Evolutionary conservation across 2,329 filamentous ascomycete genomes (phyloP).

Genomic region (Alternaria infectoria): DNA sequence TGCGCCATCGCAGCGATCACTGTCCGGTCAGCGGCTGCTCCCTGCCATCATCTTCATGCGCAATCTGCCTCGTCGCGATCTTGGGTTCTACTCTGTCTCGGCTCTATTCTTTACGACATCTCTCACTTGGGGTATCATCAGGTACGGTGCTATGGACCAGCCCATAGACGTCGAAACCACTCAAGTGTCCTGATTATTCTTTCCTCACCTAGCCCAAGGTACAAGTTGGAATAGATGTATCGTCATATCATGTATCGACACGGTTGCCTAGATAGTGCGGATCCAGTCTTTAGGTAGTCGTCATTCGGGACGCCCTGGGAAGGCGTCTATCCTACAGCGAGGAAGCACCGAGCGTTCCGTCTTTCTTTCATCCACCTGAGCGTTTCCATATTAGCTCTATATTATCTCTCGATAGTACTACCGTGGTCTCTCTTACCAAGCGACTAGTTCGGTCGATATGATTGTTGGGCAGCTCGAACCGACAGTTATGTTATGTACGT

Average conservation of each 20-base stretch:
- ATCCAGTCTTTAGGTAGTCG: not conserved
- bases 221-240: not conserved
- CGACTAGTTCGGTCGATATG: not conserved
- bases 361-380: not conserved
- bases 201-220: not conserved
- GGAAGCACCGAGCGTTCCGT: not conserved
- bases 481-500: not conserved
- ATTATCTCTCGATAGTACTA: not conserved
- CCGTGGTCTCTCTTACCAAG: not conserved
- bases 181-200: not conserved
- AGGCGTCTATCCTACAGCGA: not conserved
- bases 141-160: not conserved
- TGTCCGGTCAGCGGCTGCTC: conserved; percentile 1
- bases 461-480: not conserved
- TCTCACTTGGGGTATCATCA: not conserved
- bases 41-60: conserved; percentile 1
- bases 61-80: not conserved
- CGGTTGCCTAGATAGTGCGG: not conserved
- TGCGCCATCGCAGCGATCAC: conserved; percentile 11
- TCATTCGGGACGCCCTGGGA: not conserved
- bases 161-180: not conserved
- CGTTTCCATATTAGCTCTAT: not conserved
- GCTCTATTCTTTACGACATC: not conserved
- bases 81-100: conserved; percentile 13
- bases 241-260: not conserved